These are phyloP conservation scores for Aspergillus egyptiacus DNA, from an alignment of 495 filamentous ascomycete species.

Conservation along the genomic window DNA sequence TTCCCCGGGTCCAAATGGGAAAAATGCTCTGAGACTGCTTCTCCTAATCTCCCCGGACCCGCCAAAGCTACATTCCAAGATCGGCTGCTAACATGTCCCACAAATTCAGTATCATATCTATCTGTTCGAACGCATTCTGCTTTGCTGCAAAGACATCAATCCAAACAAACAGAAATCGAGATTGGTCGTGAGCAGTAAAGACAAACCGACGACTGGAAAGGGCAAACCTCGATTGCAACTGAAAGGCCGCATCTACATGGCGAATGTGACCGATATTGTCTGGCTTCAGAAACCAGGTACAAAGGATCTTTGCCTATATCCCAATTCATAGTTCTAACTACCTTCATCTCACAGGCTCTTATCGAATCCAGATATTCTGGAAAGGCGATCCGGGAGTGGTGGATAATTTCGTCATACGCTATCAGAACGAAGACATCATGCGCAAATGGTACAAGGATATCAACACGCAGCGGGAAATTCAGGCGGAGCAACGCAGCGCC, in stretches of 20 bases:
- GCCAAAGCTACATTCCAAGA: background rate
- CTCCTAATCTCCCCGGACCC: background rate
- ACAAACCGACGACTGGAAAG: slow-evolving; percentile 65
- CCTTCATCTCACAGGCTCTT: slow-evolving; percentile 57
- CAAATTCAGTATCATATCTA: slow-evolving; percentile 83
- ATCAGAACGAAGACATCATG: slow-evolving; percentile 83
- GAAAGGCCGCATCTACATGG: slow-evolving; percentile 98
- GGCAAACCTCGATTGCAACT: slow-evolving; percentile 78
- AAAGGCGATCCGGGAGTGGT: slow-evolving; percentile 93
- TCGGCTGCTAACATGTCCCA: slow-evolving; percentile 25
- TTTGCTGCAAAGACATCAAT: slow-evolving; percentile 95
- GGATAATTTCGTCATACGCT: slow-evolving; percentile 93
- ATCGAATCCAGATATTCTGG: slow-evolving; percentile 97
- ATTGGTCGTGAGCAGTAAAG: slow-evolving; percentile 55
- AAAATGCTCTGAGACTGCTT: too few relatives aligned
- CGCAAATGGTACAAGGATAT: slow-evolving; percentile 75
- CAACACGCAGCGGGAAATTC: slow-evolving; percentile 41
- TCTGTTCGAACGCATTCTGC: slow-evolving; percentile 88
- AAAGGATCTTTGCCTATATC: slow-evolving; percentile 5
- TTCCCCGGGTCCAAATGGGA: too few relatives aligned
- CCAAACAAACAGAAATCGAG: slow-evolving; percentile 79
- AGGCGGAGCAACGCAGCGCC: slow-evolving; percentile 43
- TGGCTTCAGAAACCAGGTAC: slow-evolving; percentile 78
- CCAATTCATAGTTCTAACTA: background rate
- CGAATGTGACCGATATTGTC: slow-evolving; percentile 92